Base-by-base conservation (phyloP, 2,329 filamentous ascomycete species). In the Diaporthe amygdali region DNA sequence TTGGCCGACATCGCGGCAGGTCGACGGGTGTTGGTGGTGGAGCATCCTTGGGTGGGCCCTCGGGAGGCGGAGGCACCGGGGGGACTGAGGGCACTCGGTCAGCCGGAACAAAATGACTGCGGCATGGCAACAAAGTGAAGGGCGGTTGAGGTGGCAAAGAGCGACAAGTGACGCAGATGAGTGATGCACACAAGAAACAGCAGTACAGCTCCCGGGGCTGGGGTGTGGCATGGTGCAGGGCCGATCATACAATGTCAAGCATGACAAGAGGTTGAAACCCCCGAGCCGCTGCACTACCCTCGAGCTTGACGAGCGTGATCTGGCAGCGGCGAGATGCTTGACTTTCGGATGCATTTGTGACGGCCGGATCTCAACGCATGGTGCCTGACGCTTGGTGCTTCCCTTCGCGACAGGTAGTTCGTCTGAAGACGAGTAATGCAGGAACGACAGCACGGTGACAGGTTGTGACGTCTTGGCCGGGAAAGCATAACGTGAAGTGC, bases 11-110 rank as follows among this genome's bases (percentile, higher is more conserved):
- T 55, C 77, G 78, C 67, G 89, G 89, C 52, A 91, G 82, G 74
- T 79, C 82, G 74, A 91, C 77, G 25, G 88, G 86, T 9, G 89
- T 91, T 54, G 88, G 84, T 47, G 86, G 83, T n/a, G 88, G 88
- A 15, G 90, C 83, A 72, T 90, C 83, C 75, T 86, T 84, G 25
- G 86, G 85, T 25, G 80, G 77, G 54, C 76, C 77, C 64, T 77
- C 77, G 22, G 76, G 52, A 17, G 72, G 34, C 17, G 71, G 63
- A 44, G 75, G 67, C 27, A 73, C 55, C 34, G 63, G 54, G 15
- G 68, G 27, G 17, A 71, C 71, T 72, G 55, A 20, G 27, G 39
- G 39, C 32, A 68, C 41, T 47, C 25, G 59, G 68, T 72, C 41
- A 72, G 71, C 68, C 34, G 39, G 61, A 63, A 64, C 54, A 55